These are phyloP conservation scores for Fusarium brachygibbosum DNA, from an alignment of 2,329 filamentous ascomycete species.

Conservation along the genomic window DNA sequence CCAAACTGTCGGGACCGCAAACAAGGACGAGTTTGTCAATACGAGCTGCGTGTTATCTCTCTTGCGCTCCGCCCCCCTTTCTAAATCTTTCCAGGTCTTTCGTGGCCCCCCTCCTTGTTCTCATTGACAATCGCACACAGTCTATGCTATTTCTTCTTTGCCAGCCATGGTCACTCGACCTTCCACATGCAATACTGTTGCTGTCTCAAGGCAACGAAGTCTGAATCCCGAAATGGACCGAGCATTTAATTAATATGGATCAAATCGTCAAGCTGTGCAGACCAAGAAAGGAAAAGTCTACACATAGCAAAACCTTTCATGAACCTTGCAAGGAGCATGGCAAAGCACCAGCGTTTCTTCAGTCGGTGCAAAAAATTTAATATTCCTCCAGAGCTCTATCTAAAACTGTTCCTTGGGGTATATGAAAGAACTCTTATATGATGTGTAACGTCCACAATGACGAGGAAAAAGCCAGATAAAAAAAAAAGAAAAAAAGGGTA, in stretches of 20 bases:
- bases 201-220: neutral
- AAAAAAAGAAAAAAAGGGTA: constrained; percentile 13
- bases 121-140: constrained; percentile 33
- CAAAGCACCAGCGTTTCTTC: neutral
- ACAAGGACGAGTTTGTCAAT: constrained; percentile 43
- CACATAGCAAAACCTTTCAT: neutral
- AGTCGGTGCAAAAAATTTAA: constrained; percentile 3
- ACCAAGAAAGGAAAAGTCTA: neutral
- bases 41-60: constrained; percentile 43
- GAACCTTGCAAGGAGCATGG: neutral
- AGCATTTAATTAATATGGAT: neutral
- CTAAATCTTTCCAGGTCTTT: constrained; percentile 34
- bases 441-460: constrained; percentile 27
- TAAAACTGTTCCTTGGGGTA: constrained; percentile 40
- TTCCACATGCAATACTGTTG: constrained; percentile 28
- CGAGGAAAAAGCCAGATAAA: neutral
- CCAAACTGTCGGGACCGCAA: constrained; percentile 54
- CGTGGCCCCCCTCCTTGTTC: constrained; percentile 21
- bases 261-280: neutral
- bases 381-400: constrained; percentile 29
- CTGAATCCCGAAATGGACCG: neutral
- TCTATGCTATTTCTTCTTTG: constrained; percentile 29
- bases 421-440: constrained; percentile 40
- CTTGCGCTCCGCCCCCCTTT: constrained; percentile 33
- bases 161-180: constrained; percentile 47